Evolutionary conservation across 169 alveolate species (phyloP), one percentile per base, ranked within the genome.

Genomic region (Cryptosporidium andersoni): DNA sequence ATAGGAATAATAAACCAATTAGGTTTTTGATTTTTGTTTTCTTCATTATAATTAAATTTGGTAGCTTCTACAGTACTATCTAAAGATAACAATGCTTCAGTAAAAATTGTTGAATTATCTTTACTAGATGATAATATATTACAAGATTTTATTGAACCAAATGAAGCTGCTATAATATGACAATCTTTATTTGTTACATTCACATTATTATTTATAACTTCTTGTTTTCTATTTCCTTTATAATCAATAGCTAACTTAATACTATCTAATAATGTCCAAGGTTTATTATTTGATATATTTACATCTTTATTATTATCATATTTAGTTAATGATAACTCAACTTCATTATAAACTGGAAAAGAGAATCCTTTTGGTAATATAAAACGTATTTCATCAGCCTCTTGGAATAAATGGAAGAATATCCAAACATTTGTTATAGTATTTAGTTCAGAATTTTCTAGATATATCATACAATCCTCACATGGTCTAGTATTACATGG

Each of bases 11-110:
- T 43, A 34, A 74, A 48, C 85, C 85, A 74, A 58, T 74, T 74
- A 1, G 85, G 85, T 45, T 74, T 74, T 48, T 74, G 74, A 74
- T 56, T 55, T 34, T 45, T 74, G 43, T 36, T 45, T 42, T 58
- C 60, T 43, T 74, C 51, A 62, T 68, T 74, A 58, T 12, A 74
- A 8, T 43, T 74, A 48, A 68, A 74, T 42, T 48, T 74, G 4
- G 85, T 74, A 42, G 85, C 64, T 60, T 74, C 56, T 43, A 74
- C 85, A 56, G 85, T 74, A 58, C 85, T 74, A 45, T 74, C 85
- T 60, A 74, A 37, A n/a, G 34, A 47, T 16, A 74, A 43, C 48
- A 62, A 45, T 3, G 85, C 85, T 43, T 74, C 85, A 25, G 42
- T 74, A 47, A 45, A 60, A 43, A 43, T 34, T 7, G 25, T 65